Evolutionary conservation across 768 basidiomycete species (phyloP).

Genomic region (Crassisporium funariophilum): DNA sequence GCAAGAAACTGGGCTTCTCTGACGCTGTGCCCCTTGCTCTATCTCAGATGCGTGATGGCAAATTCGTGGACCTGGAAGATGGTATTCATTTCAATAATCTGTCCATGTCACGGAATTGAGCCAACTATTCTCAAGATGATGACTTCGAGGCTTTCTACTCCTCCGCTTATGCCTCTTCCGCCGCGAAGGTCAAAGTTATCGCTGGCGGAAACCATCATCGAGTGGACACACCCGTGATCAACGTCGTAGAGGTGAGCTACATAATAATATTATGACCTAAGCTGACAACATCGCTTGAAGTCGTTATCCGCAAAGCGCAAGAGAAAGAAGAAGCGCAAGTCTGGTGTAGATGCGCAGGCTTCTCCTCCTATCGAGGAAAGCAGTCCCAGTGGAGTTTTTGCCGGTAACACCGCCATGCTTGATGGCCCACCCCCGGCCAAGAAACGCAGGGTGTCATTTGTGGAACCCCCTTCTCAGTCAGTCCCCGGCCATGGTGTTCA

Average conservation of each 20-base stretch:
- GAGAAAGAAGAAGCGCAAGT: slow-evolving; percentile 23
- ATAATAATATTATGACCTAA: too few species aligned
- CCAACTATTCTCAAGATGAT: slow-evolving; percentile 51
- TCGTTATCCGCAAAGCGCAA: slow-evolving; percentile 10
- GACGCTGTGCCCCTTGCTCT: slow-evolving; percentile 37
- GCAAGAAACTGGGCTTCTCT: slow-evolving; percentile 60
- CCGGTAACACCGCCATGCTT: too few species aligned
- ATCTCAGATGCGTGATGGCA: slow-evolving; percentile 55
- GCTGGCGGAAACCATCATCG: slow-evolving; percentile 23
- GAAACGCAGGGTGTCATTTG: slow-evolving; percentile 24
- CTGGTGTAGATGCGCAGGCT: slow-evolving; percentile 7
- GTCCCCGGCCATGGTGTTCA: too few species aligned
- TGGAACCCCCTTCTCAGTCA: slow-evolving; percentile 5
- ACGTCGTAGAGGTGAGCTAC: too few species aligned
- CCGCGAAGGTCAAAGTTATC: slow-evolving; percentile 41
- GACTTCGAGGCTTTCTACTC: slow-evolving; percentile 76
- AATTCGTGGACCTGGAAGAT: slow-evolving; percentile 71
- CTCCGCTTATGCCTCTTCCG: slow-evolving; percentile 37
- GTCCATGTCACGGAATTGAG: slow-evolving; percentile 4
- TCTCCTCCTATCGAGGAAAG: too few species aligned
- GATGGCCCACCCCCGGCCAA: slow-evolving; percentile 11
- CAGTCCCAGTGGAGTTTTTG: slow-evolving; percentile 3
- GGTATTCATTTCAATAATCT: slow-evolving; percentile 42
- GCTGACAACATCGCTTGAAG: too few species aligned
- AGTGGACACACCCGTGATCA: too few species aligned